Evolutionary conservation across 2,329 filamentous ascomycete species (phyloP).

Genomic region (Colletotrichum salicis): DNA sequence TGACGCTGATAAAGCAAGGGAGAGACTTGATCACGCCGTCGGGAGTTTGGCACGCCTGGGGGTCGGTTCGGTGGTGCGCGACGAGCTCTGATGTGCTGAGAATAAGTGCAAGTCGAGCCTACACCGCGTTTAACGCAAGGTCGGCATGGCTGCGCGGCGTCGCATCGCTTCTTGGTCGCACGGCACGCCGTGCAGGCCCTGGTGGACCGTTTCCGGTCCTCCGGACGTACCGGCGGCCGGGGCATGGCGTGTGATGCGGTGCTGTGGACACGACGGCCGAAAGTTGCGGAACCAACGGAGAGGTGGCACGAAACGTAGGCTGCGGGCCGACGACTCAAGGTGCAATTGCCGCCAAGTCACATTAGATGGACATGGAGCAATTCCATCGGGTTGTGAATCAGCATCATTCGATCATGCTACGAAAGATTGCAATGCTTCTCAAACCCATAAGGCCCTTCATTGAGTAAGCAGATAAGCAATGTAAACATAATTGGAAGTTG

Average conservation of each 20-base stretch:
- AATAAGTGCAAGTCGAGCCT: conserved; percentile 1
- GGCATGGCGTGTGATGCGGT: conserved; percentile 52
- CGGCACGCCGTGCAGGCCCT: conserved; percentile 61
- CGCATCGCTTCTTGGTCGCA: conserved; percentile 62
- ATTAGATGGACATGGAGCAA: background rate
- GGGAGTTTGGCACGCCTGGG: background rate
- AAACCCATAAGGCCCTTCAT: background rate
- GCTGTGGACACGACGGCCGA: background rate
- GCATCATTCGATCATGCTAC: background rate
- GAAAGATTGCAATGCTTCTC: background rate
- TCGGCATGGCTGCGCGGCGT: conserved; percentile 57
- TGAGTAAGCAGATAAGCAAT: conserved; percentile 5
- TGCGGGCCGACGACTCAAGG: background rate
- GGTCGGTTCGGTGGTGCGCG: background rate
- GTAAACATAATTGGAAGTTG: background rate
- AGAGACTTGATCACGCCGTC: background rate
- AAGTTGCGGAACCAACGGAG: background rate
- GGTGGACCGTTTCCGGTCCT: conserved; percentile 59
- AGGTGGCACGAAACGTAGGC: background rate
- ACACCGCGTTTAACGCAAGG: conserved; percentile 15
- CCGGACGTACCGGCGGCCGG: conserved; percentile 60
- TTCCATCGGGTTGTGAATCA: background rate
- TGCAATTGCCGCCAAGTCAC: background rate
- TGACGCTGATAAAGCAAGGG: background rate
- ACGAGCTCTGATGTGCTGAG: background rate